A percentile compares a stretch with the other conserved stretches of the same genome.
Conservation (phyloP, 108 stramenopile species). For the Bacterosira constricta region DNA sequence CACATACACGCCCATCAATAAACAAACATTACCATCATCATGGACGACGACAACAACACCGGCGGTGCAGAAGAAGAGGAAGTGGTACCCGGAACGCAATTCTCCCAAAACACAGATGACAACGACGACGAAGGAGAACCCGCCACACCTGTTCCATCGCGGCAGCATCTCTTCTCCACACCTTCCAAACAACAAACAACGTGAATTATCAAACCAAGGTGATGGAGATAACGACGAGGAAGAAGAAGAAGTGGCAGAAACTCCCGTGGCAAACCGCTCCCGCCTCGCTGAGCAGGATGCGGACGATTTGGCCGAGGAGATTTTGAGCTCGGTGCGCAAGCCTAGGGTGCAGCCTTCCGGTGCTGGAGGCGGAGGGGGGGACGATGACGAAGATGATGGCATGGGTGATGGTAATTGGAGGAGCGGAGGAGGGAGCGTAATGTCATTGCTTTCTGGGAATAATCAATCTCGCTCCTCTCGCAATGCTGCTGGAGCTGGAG, state of each 20-base stretch:
- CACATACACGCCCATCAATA: too few relatives aligned
- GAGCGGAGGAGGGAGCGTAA: not conserved
- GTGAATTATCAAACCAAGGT: too few relatives aligned
- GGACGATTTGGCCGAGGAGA: conserved; percentile 17
- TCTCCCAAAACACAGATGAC: conserved; percentile 18
- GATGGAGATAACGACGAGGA: conserved; percentile 18
- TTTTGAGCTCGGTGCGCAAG: conserved; percentile 28
- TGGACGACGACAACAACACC: not conserved
- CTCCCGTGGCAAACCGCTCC: not conserved
- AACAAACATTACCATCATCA: not conserved
- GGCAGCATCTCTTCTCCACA: not conserved
- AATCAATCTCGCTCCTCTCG: not conserved
- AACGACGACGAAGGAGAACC: conserved; percentile 3
- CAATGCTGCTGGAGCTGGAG: conserved; percentile 1
- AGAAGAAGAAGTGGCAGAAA: not conserved
- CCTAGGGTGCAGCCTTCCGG: not conserved
- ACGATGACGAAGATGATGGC: conserved; percentile 12
- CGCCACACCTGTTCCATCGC: not conserved
- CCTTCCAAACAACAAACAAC: not conserved
- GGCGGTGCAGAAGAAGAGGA: not conserved
- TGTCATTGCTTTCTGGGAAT: not conserved
- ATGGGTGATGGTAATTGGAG: not conserved
- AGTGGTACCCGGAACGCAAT: conserved; percentile 29
- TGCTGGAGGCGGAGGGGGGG: not conserved
- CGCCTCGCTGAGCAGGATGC: not conserved